phyloP scores from a whole-genome alignment of 805 yeast genomes.

The Zygotorulaspora chibaensis region DNA sequence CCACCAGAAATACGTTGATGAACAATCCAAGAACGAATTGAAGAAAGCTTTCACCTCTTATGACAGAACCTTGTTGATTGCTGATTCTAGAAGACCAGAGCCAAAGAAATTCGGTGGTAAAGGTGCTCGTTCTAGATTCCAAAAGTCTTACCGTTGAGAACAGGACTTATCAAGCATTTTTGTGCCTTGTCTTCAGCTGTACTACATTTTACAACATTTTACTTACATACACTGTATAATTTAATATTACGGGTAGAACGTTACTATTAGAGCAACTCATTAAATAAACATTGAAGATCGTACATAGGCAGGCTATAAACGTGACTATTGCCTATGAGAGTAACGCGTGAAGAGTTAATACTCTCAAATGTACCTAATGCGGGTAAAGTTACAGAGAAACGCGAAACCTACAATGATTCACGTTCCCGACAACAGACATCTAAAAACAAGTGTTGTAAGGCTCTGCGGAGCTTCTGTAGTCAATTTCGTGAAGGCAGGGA shows the following conservation, averaged over 20 bases:
- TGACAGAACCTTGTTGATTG: constrained; percentile 99
- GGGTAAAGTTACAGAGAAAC: constrained; percentile 1
- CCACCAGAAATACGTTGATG: constrained; percentile 99
- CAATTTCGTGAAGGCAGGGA: too few species aligned
- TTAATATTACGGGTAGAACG: constrained; percentile 33
- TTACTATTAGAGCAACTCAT: constrained; percentile 9
- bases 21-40: constrained; percentile 98
- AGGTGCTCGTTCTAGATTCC: constrained; percentile 99
- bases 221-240: constrained; percentile 32
- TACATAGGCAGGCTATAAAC: too few species aligned
- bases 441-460: not conserved
- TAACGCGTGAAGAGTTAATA: not conserved
- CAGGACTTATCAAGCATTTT: constrained; percentile 52
- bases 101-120: constrained; percentile 99
- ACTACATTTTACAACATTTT: constrained; percentile 16
- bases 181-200: constrained; percentile 15
- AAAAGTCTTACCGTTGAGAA: constrained; percentile 98
- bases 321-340: too few species aligned
- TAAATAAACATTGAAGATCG: not conserved
- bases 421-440: not conserved
- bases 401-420: constrained; percentile 1
- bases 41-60: constrained; percentile 95
- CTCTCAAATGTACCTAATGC: not conserved
- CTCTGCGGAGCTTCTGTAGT: not conserved
- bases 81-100: constrained; percentile 99